phyloP scores from a whole-genome alignment of 2,329 filamentous ascomycete species.

The Fusarium torulosum region DNA sequence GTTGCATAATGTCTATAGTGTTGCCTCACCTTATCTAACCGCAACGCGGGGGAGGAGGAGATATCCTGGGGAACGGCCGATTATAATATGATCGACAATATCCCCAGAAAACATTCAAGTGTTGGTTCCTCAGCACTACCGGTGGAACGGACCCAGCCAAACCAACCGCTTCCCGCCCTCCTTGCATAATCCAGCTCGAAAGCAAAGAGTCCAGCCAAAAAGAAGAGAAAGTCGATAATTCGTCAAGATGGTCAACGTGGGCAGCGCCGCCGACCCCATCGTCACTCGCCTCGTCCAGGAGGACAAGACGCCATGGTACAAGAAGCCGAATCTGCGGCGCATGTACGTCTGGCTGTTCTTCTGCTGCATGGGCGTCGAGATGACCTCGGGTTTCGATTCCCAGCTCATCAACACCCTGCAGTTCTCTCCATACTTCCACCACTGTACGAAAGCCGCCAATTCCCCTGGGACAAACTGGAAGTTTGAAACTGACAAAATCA shows the following conservation, averaged over 20 bases:
- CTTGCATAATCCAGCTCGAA: background rate
- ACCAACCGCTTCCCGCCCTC: background rate
- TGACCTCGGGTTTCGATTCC: slow-evolving; percentile 68
- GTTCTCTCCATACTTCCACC: slow-evolving; percentile 54
- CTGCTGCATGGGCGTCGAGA: slow-evolving; percentile 68
- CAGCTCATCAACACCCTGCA: slow-evolving; percentile 59
- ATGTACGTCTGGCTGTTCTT: slow-evolving; percentile 66
- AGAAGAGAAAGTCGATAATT: background rate
- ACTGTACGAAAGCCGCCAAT: slow-evolving; percentile 46
- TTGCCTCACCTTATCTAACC: background rate
- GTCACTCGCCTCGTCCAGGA: slow-evolving; percentile 51
- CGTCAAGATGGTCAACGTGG: slow-evolving; percentile 40
- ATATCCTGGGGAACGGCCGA: background rate
- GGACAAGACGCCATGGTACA: slow-evolving; percentile 61
- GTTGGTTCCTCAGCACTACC: slow-evolving; percentile 6
- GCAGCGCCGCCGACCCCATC: slow-evolving; percentile 41
- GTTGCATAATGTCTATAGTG: no score
- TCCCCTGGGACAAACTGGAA: fast-evolving
- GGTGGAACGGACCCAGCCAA: background rate
- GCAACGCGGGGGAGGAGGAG: background rate
- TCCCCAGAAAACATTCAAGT: slow-evolving; percentile 3
- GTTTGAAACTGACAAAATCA: background rate
- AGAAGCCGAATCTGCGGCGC: slow-evolving; percentile 64
- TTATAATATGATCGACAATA: slow-evolving; percentile 33
- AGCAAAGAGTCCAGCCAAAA: background rate